These are phyloP conservation scores for Nannochloris sp. DNA, from an alignment of 139 green algal species.

Conservation along the genomic window DNA sequence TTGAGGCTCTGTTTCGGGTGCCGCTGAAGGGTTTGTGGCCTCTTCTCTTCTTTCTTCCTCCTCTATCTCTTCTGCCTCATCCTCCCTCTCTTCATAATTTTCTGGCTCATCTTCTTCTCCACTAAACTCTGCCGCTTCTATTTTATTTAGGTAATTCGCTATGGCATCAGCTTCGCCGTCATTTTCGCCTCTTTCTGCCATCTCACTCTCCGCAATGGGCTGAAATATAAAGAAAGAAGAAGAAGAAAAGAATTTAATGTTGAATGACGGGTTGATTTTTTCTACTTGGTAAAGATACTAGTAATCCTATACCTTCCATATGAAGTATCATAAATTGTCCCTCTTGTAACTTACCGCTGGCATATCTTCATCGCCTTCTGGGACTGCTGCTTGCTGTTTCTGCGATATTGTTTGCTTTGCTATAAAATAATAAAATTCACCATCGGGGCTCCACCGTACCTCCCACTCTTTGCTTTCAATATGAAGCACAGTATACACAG, in stretches of 20 bases:
- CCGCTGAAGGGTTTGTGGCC: too few species aligned
- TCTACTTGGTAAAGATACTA: too few species aligned
- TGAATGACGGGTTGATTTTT: too few species aligned
- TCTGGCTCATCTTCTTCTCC: too few species aligned
- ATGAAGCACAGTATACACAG: slow-evolving; percentile 33
- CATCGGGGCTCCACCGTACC: slow-evolving; percentile 18
- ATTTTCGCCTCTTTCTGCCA: neutral
- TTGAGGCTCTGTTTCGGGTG: too few species aligned
- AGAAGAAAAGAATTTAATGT: neutral
- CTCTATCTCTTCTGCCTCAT: too few species aligned
- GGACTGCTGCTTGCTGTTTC: neutral
- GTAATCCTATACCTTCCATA: too few species aligned
- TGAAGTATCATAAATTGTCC: too few species aligned
- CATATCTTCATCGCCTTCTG: slow-evolving; percentile 27
- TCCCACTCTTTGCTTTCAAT: slow-evolving; percentile 26
- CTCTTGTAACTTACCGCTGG: neutral
- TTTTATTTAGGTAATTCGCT: too few species aligned
- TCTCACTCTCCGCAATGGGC: neutral
- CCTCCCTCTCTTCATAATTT: too few species aligned
- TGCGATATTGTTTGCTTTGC: neutral
- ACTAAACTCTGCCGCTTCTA: too few species aligned
- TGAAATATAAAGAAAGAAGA: neutral
- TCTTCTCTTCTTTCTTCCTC: too few species aligned
- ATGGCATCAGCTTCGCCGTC: neutral
- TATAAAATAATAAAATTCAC: slow-evolving; percentile 21